Percentiles rank a stretch among this genome's conserved stretches.
These are phyloP conservation scores for Dendrocalamus latiflorus DNA, from an alignment of 202 grass and related monocot genomes.

Conservation along the genomic window DNA sequence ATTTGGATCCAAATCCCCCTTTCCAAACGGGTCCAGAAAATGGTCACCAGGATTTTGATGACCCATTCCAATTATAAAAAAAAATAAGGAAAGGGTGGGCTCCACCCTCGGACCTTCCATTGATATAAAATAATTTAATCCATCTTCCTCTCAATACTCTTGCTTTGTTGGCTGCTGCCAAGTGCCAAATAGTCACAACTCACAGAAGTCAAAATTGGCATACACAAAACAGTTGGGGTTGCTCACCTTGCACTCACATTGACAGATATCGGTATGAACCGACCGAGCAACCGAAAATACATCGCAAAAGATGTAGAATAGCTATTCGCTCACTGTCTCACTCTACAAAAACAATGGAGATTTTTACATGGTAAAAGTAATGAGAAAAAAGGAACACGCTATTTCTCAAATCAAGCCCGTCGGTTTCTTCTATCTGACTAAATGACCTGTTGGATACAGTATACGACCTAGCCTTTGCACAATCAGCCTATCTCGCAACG, in stretches of 20 bases:
- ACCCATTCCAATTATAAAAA: too few species aligned
- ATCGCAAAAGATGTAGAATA: constrained; percentile 20
- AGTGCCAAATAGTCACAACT: neutral
- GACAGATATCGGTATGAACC: neutral
- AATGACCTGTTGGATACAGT: constrained; percentile 24
- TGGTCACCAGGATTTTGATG: too few species aligned
- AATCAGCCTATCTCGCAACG: neutral
- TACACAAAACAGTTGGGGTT: too few species aligned
- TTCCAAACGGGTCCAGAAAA: too few species aligned
- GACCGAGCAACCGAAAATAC: neutral
- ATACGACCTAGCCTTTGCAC: constrained; percentile 30
- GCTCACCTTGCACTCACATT: too few species aligned
- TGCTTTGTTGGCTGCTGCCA: neutral
- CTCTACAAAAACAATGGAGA: constrained; percentile 16
- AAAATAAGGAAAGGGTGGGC: too few species aligned
- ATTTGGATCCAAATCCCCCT: too few species aligned
- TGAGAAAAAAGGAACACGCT: neutral
- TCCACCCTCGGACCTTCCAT: neutral
- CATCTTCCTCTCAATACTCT: neutral
- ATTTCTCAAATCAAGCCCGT: constrained; percentile 4
- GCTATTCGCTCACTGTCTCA: neutral
- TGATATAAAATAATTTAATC: neutral
- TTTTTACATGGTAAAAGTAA: constrained; percentile 21
- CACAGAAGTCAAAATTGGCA: neutral
- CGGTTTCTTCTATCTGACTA: constrained; percentile 17